Base-by-base conservation (phyloP, 2,329 filamentous ascomycete species). In the Monosporascus sp. region DNA sequence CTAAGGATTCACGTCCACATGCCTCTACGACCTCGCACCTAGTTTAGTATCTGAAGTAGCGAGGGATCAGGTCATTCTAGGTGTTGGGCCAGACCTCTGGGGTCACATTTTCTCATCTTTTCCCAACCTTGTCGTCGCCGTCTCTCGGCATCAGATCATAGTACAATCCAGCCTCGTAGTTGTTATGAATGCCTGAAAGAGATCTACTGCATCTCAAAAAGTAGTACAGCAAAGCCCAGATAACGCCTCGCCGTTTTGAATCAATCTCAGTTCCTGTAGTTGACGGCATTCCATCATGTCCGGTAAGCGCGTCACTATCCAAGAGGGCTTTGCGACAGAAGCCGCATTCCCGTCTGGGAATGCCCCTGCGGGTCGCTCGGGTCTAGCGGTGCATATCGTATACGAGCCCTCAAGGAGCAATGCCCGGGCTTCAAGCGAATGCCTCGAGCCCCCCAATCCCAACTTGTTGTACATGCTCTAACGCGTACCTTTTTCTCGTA, bases 101-200 rank as follows among this genome's bases (percentile, higher is more conserved):
- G 48, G 54, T 48, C 35, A 53, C 55, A 41, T 49, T 54, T 35
- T 53, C 53, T 18, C 50, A 47, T 48, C 50, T 52, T 58, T 57
- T 59, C 49, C 54, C 53, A 46, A 25, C 20, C 43, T 24, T 27
- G 15, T 15, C 25, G 20, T 11, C 43, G 38, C 38, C 38, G 38
- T 41, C 59, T 54, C 50, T 53, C 55, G 52, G 60, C 54, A 48
- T 57, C 64, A 60, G 54, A 60, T 59, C 58, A 64, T 66, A 67
- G 60, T 65, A 54, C 59, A 62, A 57, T 56, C 57, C 57, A 59
- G 59, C 60, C 60, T 58, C 59, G 65, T 68, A 68, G 65, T 65
- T 66, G 62, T 54, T 60, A 66, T 67, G 65, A 63, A 58, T 66
- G 62, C 61, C 61, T 68, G 61, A 67, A 24, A 41, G 38, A 61